Evolutionary conservation across 306 rosid species (phyloP).

Genomic region (Glycine tomentella): DNA sequence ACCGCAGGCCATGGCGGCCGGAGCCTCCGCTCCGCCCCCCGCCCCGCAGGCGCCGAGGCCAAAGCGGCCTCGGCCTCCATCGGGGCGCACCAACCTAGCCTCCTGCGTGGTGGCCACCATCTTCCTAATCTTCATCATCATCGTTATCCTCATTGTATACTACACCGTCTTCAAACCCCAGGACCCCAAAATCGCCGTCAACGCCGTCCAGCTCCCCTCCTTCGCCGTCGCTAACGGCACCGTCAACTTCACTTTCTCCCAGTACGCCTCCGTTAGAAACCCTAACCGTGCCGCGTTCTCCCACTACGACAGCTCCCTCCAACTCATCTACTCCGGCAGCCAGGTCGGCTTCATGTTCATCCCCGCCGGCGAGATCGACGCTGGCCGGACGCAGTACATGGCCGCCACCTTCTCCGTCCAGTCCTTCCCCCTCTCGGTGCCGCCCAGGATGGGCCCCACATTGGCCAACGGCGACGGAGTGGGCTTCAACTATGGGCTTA

Average conservation of each 20-base stretch:
- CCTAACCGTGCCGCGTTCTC: constrained; percentile 83
- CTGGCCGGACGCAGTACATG: constrained; percentile 84
- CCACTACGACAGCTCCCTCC: constrained; percentile 89
- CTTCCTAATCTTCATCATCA: constrained; percentile 77
- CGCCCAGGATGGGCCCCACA: constrained; percentile 48
- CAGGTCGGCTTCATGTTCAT: constrained; percentile 98
- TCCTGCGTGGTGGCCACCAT: constrained; percentile 89
- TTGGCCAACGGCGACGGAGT: constrained; percentile 47
- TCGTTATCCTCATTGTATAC: constrained; percentile 76
- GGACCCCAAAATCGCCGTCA: constrained; percentile 82
- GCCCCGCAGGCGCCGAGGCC: neutral
- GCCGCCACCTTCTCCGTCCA: constrained; percentile 85
- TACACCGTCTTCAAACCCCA: constrained; percentile 90
- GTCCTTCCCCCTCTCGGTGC: constrained; percentile 77
- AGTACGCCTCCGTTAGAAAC: constrained; percentile 77
- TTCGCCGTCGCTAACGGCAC: constrained; percentile 79
- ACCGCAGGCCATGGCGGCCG: constrained; percentile 43
- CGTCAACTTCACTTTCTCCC: constrained; percentile 91
- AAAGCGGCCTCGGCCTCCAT: constrained; percentile 68
- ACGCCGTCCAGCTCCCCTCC: constrained; percentile 84
- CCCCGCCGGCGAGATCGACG: constrained; percentile 89
- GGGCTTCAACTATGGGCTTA: constrained; percentile 51
- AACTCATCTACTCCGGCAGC: constrained; percentile 80
- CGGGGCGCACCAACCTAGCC: constrained; percentile 91
- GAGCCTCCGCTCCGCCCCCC: neutral